phyloP scores from a whole-genome alignment of 805 yeast species.

The Saturnispora halmiae region DNA sequence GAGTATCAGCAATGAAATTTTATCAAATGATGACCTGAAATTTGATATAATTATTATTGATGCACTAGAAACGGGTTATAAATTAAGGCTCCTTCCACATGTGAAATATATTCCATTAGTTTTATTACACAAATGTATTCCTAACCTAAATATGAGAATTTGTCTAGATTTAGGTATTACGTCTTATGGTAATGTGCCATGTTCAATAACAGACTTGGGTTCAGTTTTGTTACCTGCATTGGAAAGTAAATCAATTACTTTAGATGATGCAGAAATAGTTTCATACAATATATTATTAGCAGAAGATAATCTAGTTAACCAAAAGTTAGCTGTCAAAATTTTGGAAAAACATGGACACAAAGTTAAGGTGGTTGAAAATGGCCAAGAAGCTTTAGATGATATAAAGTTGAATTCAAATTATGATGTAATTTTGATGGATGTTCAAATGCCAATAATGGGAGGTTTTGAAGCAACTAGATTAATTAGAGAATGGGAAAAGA shows the following conservation, averaged over 20 bases:
- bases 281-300: constrained; percentile 70
- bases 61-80: constrained; percentile 63
- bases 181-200: constrained; percentile 83
- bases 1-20: constrained; percentile 43
- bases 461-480: constrained; percentile 87
- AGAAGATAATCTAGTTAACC: constrained; percentile 82
- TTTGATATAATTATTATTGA: constrained; percentile 81
- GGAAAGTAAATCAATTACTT: constrained; percentile 73
- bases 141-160: constrained; percentile 68
- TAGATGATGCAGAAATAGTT: constrained; percentile 68
- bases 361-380: constrained; percentile 81
- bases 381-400: constrained; percentile 73
- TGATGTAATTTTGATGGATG: constrained; percentile 86
- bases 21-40: constrained; percentile 46
- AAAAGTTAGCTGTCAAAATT: constrained; percentile 76
- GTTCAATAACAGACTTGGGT: constrained; percentile 72
- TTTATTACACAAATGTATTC: constrained; percentile 63
- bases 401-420: constrained; percentile 49
- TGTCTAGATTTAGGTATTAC: constrained; percentile 83
- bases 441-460: constrained; percentile 94
- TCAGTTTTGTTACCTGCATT: constrained; percentile 78
- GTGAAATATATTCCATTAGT: constrained; percentile 82
- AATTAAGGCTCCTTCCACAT: constrained; percentile 59
- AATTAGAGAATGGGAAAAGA: constrained; percentile 82
- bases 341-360: constrained; percentile 79